Conservation (phyloP, 441 rosid genomes). For the Flueggea neowawraea region DNA sequence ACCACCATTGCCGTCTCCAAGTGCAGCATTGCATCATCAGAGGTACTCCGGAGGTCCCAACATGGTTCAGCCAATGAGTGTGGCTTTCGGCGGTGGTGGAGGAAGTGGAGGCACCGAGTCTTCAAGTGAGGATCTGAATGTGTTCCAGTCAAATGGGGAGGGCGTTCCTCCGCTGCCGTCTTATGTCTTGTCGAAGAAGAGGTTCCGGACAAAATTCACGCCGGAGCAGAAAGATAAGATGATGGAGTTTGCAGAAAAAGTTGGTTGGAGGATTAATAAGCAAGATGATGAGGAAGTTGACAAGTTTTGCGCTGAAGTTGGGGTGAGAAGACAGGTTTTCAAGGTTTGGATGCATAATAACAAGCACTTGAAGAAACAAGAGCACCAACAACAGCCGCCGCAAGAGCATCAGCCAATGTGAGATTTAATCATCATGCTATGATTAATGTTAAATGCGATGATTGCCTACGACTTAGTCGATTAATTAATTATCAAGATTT, state of each 20-base stretch:
- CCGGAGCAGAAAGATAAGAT: conserved; percentile 85
- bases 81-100: conserved; percentile 58
- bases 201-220: conserved; percentile 77
- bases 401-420: conserved; percentile 9
- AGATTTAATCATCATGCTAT: too few relatives aligned
- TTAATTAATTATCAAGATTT: neutral
- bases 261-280: conserved; percentile 88
- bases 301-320: conserved; percentile 67
- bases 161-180: conserved; percentile 41
- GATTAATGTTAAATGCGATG: neutral
- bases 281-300: conserved; percentile 75
- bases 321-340: conserved; percentile 80
- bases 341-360: conserved; percentile 99
- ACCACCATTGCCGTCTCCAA: conserved; percentile 42
- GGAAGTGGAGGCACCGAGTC: conserved; percentile 67
- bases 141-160: conserved; percentile 37
- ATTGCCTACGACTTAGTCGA: neutral
- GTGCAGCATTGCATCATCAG: conserved; percentile 23
- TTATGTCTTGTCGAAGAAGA: conserved; percentile 57
- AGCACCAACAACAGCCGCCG: conserved; percentile 12
- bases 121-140: conserved; percentile 84
- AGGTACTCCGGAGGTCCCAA: conserved; percentile 40
- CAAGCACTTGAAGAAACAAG: conserved; percentile 68
- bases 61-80: conserved; percentile 71
- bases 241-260: conserved; percentile 85